Base-by-base conservation (phyloP, 768 basidiomycete genomes). In the Gautieria morchelliformis region DNA sequence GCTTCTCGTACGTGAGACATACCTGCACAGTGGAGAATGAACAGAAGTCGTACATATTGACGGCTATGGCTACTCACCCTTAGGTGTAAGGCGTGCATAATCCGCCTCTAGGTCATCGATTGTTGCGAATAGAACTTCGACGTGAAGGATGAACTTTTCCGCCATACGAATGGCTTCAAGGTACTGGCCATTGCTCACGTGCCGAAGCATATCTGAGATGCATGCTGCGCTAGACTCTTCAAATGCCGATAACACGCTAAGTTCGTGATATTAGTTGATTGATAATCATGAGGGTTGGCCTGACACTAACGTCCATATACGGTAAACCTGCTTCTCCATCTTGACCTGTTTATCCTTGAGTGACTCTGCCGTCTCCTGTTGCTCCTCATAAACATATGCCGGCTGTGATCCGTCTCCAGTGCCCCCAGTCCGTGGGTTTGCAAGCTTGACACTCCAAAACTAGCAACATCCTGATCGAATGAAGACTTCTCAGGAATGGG, bases 151-250 rank as follows among this genome's bases (percentile, higher is more conserved):
- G 67, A 99, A 99, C 75, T 89, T 91, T 73, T 99, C 96, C 12
- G 96, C 95, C 89, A 98, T 92, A 62, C 92, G 81, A 65, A 99
- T 93, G 52, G 94, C 95, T 64, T 98, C 95, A 57, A 96, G 78
- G 71, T 97, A 95, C 65, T 94, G 87, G 10, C 92, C 90, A 63
- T 88, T 93, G 78, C 94, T 97, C 71, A 99, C 96, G 68, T 94
- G 91, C 61, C 93, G 78, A 58, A 99, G 75, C 94, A 99, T 99
- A 69, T 98, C 96, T 27, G 93, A 96, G 63, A 99, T 99, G 72
- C 95, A 95, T 8, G 95, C 94, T 22, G 96, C 96, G 64, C 91
- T 93, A n/a, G 92, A 95, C 72, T 99, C 96, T 70, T 99, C 96
- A 62, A 98, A 99, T 4, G 95, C 92, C 24, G 93, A 96, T 39